A percentile compares a stretch with the other conserved stretches of the same genome.
Evolutionary conservation across 768 basidiomycete species (phyloP).

Genomic region (Leccinum barrowsii): DNA sequence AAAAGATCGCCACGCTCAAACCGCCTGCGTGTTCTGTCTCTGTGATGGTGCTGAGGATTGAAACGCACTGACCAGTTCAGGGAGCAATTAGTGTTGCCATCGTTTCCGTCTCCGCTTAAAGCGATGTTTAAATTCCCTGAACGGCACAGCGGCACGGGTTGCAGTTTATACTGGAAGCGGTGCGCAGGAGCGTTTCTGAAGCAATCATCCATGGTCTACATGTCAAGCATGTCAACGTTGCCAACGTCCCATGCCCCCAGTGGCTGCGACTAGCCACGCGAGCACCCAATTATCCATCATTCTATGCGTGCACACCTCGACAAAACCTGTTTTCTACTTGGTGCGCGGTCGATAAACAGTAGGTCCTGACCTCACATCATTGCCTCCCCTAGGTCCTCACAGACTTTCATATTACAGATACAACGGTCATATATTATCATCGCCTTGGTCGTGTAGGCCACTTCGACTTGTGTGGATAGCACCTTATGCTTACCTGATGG

Average conservation of each 20-base stretch:
- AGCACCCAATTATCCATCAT: neutral
- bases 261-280: neutral
- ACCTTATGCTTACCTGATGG: slow-evolving; percentile 30
- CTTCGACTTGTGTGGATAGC: slow-evolving; percentile 16
- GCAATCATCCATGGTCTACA: slow-evolving; percentile 20
- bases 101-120: slow-evolving; percentile 27
- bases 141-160: slow-evolving; percentile 29
- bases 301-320: neutral
- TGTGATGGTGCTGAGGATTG: slow-evolving; percentile 38
- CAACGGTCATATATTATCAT: neutral
- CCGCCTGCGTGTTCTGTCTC: slow-evolving; percentile 38
- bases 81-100: slow-evolving; percentile 23
- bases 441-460: slow-evolving; percentile 10
- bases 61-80: slow-evolving; percentile 32
- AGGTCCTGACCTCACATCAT: neutral
- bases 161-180: slow-evolving; percentile 15
- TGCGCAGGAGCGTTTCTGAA: slow-evolving; percentile 21
- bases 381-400: neutral
- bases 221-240: neutral
- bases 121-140: slow-evolving; percentile 15
- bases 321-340: neutral
- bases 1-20: slow-evolving; percentile 34
- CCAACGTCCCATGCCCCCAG: neutral
- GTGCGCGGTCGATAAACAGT: neutral
- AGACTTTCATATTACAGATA: slow-evolving; percentile 8